Evolutionary conservation across 345 rosid species (phyloP).

Genomic region (Eutrema heterophyllum): DNA sequence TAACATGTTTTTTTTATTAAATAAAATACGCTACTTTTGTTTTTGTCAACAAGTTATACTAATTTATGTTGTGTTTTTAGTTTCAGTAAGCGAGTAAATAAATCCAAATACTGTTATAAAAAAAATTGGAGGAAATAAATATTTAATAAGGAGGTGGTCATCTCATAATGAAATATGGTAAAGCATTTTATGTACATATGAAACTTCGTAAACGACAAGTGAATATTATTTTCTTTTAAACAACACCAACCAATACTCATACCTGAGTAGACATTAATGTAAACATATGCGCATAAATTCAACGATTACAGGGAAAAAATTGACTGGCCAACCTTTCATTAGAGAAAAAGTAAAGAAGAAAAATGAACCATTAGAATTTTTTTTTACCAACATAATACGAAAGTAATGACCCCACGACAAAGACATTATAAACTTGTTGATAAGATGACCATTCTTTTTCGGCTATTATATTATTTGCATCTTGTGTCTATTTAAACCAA

Average conservation of each 20-base stretch:
- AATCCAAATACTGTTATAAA: too few species aligned
- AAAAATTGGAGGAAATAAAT: too few species aligned
- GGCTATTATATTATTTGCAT: constrained; percentile 9
- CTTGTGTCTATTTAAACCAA: constrained; percentile 9
- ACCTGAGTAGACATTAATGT: constrained; percentile 1
- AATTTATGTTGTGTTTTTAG: not conserved
- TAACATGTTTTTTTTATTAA: too few species aligned
- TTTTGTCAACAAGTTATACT: not conserved
- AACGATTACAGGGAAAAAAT: not conserved
- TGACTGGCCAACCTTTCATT: constrained; percentile 1
- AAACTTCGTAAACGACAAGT: not conserved
- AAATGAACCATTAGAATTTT: not conserved
- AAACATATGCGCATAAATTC: not conserved
- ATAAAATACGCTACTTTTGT: not conserved
- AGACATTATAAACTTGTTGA: constrained; percentile 15
- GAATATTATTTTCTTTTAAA: not conserved
- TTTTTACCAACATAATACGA: not conserved
- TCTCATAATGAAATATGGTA: not conserved
- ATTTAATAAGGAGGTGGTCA: not conserved
- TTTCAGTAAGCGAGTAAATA: not conserved
- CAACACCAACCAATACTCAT: not conserved
- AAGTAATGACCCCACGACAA: constrained; percentile 8
- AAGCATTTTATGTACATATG: not conserved
- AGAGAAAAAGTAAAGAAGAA: not conserved
- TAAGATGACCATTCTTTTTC: not conserved